Evolutionary conservation across 345 rosid genomes (phyloP).

Genomic region (Lenwebbia sp.): DNA sequence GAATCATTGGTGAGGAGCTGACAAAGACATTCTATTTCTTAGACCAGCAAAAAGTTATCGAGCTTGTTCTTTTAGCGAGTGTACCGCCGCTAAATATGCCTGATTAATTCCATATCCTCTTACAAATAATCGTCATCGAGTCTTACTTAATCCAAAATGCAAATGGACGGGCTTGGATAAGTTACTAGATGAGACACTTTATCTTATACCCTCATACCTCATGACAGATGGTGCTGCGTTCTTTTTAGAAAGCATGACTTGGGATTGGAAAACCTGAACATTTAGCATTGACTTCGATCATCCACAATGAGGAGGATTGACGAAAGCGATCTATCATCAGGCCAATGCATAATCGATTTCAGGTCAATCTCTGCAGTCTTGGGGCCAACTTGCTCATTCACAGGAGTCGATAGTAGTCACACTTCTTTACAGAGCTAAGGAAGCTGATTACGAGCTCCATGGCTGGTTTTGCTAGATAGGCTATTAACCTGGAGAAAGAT

Average conservation of each 20-base stretch:
- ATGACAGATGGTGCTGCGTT: background rate
- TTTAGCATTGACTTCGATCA: background rate
- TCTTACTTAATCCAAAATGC: background rate
- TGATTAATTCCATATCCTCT: too few species aligned
- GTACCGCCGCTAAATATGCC: background rate
- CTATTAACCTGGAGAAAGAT: background rate
- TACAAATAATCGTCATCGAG: background rate
- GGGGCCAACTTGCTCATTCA: background rate
- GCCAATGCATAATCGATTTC: background rate
- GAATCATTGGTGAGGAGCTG: background rate
- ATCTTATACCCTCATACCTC: background rate
- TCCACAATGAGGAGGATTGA: background rate
- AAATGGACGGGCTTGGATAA: background rate
- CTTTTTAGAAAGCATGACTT: background rate
- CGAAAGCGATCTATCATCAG: background rate
- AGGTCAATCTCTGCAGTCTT: background rate
- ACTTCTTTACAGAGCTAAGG: background rate
- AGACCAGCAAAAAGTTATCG: background rate
- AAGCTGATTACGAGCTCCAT: background rate
- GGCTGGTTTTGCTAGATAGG: background rate
- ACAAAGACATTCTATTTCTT: background rate
- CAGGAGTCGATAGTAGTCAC: background rate
- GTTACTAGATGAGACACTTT: background rate
- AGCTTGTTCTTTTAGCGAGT: background rate
- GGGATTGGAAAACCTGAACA: background rate